Evolutionary conservation across 176 grass and related monocot genomes (phyloP).

Genomic region (Zizania latifolia): DNA sequence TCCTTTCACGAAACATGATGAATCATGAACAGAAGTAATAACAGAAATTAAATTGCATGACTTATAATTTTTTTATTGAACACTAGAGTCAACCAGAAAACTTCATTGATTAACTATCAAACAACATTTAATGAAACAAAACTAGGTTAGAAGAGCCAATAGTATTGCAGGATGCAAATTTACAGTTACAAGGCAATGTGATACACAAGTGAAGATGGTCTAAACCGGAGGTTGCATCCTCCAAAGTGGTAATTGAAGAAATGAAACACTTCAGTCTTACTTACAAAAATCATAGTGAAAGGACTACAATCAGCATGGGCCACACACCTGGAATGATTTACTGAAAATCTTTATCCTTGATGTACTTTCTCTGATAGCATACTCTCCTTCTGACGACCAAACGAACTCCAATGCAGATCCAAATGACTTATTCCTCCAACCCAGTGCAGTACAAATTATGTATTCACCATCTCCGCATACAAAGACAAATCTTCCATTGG

Average conservation of each 20-base stretch:
- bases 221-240: background rate
- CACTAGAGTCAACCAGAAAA: background rate
- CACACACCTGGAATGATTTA: slow-evolving; percentile 83
- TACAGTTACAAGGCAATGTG: background rate
- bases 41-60: background rate
- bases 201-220: background rate
- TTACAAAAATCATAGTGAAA: background rate
- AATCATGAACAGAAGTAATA: background rate
- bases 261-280: background rate
- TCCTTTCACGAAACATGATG: slow-evolving; percentile 13
- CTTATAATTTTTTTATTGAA: background rate
- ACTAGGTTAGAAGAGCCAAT: background rate
- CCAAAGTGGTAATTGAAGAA: background rate
- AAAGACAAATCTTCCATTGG: slow-evolving; percentile 91
- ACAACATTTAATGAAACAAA: background rate
- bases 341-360: slow-evolving; percentile 85
- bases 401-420: slow-evolving; percentile 85
- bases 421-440: slow-evolving; percentile 99
- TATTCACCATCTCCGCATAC: slow-evolving; percentile 98
- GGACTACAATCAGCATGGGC: background rate
- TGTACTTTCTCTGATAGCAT: slow-evolving; percentile 91
- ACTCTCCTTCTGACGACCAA: slow-evolving; percentile 98
- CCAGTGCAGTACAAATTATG: slow-evolving; percentile 92
- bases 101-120: background rate
- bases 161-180: background rate